phyloP scores from a whole-genome alignment of 1,284 basidiomycete species.

The Veloporphyrellus conicus region DNA sequence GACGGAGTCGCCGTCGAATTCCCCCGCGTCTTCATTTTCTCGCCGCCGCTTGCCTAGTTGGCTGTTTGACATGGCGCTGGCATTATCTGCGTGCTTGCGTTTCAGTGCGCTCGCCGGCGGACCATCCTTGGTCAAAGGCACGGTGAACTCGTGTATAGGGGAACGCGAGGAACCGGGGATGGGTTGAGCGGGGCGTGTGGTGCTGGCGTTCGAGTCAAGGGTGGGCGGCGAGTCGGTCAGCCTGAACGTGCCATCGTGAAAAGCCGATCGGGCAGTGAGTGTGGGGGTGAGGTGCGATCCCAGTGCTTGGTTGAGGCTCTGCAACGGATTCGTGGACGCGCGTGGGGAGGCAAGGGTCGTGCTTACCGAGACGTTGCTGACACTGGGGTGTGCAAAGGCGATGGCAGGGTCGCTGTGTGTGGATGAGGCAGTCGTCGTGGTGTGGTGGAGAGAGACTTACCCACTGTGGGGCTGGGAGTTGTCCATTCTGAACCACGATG shows the following conservation, averaged over 20 bases:
- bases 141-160: constrained; percentile 34
- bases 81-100: constrained; percentile 49
- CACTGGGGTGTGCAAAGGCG: constrained; percentile 34
- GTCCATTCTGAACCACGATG: constrained; percentile 37
- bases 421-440: not conserved
- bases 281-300: constrained; percentile 33
- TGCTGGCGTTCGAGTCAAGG: constrained; percentile 25
- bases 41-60: constrained; percentile 47
- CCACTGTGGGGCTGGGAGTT: constrained; percentile 32
- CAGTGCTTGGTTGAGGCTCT: constrained; percentile 37
- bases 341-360: not conserved
- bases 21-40: constrained; percentile 40
- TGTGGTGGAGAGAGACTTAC: constrained; percentile 24
- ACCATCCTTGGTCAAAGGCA: constrained; percentile 28
- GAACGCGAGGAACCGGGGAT: constrained; percentile 31
- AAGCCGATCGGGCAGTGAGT: constrained; percentile 27
- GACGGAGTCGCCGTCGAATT: constrained; percentile 50
- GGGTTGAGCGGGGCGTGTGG: constrained; percentile 26
- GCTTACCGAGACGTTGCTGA: constrained; percentile 35
- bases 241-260: constrained; percentile 30
- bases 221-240: constrained; percentile 35
- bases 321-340: constrained; percentile 7
- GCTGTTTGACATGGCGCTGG: constrained; percentile 33
- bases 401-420: constrained; percentile 29
- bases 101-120: constrained; percentile 34